Evolutionary conservation across 1,284 basidiomycete genomes (phyloP), one percentile per base, ranked within the genome.

Genomic region (Vanrija sp.): DNA sequence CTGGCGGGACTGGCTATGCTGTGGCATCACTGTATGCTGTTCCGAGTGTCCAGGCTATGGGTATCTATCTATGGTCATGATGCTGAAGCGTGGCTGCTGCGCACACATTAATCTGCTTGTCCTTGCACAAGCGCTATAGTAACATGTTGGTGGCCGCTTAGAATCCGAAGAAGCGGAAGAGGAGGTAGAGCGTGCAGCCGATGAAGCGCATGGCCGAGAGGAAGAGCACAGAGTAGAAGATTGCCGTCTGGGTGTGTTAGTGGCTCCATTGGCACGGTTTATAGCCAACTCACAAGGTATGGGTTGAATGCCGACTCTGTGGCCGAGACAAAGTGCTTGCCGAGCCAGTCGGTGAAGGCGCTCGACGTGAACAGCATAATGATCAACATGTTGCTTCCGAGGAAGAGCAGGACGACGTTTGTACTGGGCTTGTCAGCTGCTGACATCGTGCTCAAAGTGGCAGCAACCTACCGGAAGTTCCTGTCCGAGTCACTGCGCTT

Each of bases 331-430:
- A 75, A 71, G 56, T 69, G 58, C 14, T 46, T 56, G 47, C 59
- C 65, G 50, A 73, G 62, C 72, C 65, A 77, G 42, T 66, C 65
- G 6, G 80, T 81, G 77, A 93, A 93, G 3, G 83, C 83, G 3
- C 76, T 78, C 2, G 86, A 89, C 2, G 89, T 93, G 78, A 94
- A 92, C 47, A 86, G 79, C 35, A 92, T 68, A 61, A 92, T 88
- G 80, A 93, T 83, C 53, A 70, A 81, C 86, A 92, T 86, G 76
- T 93, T 94, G 4, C 84, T 84, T 36, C 86, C 88, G 46, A 92
- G 81, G 87, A 89, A 93, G 4, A 86, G 79, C 12, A 93, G 81
- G 19, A 93, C 88, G 46, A 90, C 86, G 69, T 92, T 87, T 19
- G 89, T 90, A 46, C 73, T 39, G 47, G n/a, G 0, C 8, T 20